Evolutionary conservation across 352 stramenopile species (phyloP), one percentile per base, ranked within the genome.

Genomic region (Pythium plurisporium): DNA sequence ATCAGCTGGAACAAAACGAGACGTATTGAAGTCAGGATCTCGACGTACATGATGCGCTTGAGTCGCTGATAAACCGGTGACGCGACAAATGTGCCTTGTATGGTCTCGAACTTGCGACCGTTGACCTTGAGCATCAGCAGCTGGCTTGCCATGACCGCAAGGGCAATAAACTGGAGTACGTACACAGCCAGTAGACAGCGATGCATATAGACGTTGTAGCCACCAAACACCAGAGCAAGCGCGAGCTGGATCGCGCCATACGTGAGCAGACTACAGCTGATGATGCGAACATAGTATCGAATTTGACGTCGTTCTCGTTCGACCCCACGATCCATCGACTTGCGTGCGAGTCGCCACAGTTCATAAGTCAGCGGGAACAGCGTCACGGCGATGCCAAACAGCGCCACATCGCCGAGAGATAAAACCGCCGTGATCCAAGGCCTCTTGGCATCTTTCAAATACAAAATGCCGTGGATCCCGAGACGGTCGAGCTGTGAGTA

Each of bases 241-340:
- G 58, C 50, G 37, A 62, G 42, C 52, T 84, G 61, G 10, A 72
- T 31, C 4, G 22, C 36, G 2, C 55, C 55, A 40, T 74, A 86
- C 4, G 74, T 37, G 5, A 59, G 20, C 7, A 88, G 33, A 0
- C 59, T 5, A 12, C 54, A 54, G 29, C 76, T 63, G 9, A 82
- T 58, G 2, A 30, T n/a, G 8, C 11, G 9, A 11, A 53, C 46
- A 57, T 88, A 88, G 29, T 70, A 36, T 1, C 55, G 47, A 54
- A 87, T 86, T 17, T 71, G 69, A 5, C 48, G 55, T 23, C 65
- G 45, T 46, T 90, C 80, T n/a, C 72, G 73, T 1, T 23, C 33
- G 8, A 59, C 56, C 5, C 80, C 80, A 31, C 80, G 62, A 36
- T 90, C 80, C 80, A 90, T 90, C 8, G 76, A 74, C 31, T 74